Conservation (phyloP, 2,329 filamentous ascomycete genomes). For the Colletotrichum tropicale region DNA sequence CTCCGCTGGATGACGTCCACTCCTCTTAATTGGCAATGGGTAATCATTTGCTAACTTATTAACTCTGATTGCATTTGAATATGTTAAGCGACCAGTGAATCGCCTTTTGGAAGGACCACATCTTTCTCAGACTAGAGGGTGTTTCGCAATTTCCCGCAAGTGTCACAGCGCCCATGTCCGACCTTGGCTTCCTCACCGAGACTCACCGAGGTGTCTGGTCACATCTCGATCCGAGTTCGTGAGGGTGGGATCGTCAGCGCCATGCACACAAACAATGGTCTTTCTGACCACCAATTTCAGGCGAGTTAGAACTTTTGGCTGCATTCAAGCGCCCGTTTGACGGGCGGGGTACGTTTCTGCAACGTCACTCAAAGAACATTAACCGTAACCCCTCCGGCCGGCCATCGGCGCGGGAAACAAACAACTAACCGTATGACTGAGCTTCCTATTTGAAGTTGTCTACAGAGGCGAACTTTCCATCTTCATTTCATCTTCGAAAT, state of each 20-base stretch:
- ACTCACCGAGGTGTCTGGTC: background rate
- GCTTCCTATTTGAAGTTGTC: background rate
- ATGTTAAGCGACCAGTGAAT: background rate
- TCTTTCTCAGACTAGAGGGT: fast-evolving
- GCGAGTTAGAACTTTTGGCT: background rate
- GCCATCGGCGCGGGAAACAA: background rate
- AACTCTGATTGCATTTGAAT: background rate
- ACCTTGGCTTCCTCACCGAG: background rate
- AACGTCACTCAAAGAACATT: background rate
- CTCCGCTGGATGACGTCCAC: background rate
- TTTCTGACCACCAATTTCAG: background rate
- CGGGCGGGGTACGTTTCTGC: background rate
- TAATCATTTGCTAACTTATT: background rate
- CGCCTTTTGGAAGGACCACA: too few relatives aligned
- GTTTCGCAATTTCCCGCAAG: background rate
- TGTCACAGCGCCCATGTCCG: background rate
- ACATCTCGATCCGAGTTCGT: background rate
- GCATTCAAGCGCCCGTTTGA: background rate
- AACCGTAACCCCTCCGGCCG: background rate
- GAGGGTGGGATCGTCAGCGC: background rate
- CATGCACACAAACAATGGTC: background rate
- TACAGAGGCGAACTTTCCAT: background rate
- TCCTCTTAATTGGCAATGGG: background rate
- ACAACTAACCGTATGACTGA: background rate
- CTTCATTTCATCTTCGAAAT: fast-evolving